phyloP scores from a whole-genome alignment of 2,329 filamentous ascomycete species.

The Acrocalymma vagum region DNA sequence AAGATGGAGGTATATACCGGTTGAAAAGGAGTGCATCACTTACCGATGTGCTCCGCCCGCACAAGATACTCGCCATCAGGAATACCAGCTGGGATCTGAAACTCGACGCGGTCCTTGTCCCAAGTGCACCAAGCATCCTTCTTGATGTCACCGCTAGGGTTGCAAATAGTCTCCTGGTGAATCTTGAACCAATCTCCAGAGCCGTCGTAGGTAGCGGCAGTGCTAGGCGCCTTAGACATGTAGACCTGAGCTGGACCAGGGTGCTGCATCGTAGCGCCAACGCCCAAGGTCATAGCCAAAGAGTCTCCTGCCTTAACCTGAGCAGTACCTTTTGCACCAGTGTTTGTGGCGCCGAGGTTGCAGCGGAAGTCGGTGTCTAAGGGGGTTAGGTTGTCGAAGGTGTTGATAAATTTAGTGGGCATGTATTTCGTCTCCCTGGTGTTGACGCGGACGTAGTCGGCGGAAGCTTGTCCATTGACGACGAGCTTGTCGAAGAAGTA shows the following conservation, averaged over 20 bases:
- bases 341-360: conserved; percentile 32
- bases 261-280: conserved; percentile 27
- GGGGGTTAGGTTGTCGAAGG: conserved; percentile 27
- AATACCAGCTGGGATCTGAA: conserved; percentile 47
- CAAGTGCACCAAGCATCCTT: conserved; percentile 32
- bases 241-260: conserved; percentile 34
- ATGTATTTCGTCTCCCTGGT: conserved; percentile 25
- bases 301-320: conserved; percentile 25
- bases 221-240: conserved; percentile 37
- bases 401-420: conserved; percentile 33
- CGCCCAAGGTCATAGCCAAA: conserved; percentile 25
- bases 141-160: conserved; percentile 20
- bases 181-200: conserved; percentile 44
- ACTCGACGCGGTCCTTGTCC: conserved; percentile 28
- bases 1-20: conserved; percentile 19
- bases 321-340: conserved; percentile 12
- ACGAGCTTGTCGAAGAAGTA: conserved; percentile 35
- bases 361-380: conserved; percentile 34
- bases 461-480: conserved; percentile 20
- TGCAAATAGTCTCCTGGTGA: conserved; percentile 28
- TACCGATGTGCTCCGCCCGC: conserved; percentile 54
- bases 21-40: conserved; percentile 34
- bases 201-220: conserved; percentile 25
- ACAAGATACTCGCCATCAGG: conserved; percentile 55
- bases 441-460: conserved; percentile 30